phyloP scores from a whole-genome alignment of 352 stramenopile genomes.

The Globisporangium middletonii region DNA sequence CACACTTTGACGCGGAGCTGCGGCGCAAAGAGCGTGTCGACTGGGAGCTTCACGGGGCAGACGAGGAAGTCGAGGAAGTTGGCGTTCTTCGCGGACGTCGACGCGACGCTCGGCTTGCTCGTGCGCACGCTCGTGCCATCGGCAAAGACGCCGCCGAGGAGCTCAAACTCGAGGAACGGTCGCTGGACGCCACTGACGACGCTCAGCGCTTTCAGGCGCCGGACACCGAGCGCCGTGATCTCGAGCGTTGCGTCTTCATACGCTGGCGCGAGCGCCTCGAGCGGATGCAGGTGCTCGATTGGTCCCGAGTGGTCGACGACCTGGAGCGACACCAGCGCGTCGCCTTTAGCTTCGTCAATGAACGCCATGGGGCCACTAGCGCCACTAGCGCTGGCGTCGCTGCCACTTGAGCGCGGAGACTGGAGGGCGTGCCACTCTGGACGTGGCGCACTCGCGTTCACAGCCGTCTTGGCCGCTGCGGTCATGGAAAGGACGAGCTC shows the following conservation, averaged over 20 bases:
- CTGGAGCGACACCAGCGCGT: conserved; percentile 60
- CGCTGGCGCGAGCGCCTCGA: conserved; percentile 35
- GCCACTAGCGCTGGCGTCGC: conserved; percentile 5
- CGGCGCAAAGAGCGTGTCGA: conserved; percentile 54
- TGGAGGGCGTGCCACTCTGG: conserved; percentile 48
- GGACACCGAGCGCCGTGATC: conserved; percentile 62
- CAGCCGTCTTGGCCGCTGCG: conserved; percentile 34
- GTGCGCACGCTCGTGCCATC: conserved; percentile 38
- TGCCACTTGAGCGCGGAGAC: conserved; percentile 6
- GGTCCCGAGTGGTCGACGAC: conserved; percentile 42
- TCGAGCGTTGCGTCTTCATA: conserved; percentile 53
- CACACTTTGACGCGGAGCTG: conserved; percentile 61
- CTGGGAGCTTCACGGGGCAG: conserved; percentile 38
- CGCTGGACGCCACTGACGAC: conserved; percentile 42
- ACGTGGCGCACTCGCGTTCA: conserved; percentile 34
- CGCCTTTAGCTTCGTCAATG: conserved; percentile 32
- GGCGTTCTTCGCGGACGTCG: conserved; percentile 50
- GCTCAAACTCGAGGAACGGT: conserved; percentile 63
- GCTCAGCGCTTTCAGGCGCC: conserved; percentile 51
- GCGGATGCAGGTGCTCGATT: conserved; percentile 19
- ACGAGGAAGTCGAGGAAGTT: conserved; percentile 68
- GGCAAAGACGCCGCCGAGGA: conserved; percentile 43
- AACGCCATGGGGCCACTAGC: background rate
- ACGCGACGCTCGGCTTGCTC: conserved; percentile 28
- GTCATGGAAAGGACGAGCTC: conserved; percentile 43